Conservation (phyloP, 768 basidiomycete species). For the Termitomyces heimii region DNA sequence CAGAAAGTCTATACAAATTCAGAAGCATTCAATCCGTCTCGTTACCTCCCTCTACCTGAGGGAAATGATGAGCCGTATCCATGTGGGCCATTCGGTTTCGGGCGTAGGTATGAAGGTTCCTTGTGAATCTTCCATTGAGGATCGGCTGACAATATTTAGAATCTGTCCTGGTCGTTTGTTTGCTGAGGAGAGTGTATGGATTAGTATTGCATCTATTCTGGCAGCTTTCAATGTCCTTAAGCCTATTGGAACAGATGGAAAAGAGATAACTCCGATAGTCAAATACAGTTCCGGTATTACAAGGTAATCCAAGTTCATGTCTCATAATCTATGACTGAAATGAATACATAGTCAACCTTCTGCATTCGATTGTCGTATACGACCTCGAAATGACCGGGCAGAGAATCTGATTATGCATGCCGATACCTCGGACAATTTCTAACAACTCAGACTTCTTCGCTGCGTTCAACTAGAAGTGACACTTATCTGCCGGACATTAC, state of each 20-base stretch:
- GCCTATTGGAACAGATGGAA: slow-evolving; percentile 24
- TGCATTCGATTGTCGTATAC: slow-evolving; percentile 10
- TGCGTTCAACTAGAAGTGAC: background rate
- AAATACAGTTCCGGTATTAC: slow-evolving; percentile 25
- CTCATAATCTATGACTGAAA: background rate
- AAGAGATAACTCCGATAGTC: slow-evolving; percentile 29
- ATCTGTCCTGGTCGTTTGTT: slow-evolving; percentile 39
- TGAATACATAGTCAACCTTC: slow-evolving; percentile 1
- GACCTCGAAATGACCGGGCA: slow-evolving; percentile 2
- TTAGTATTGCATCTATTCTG: slow-evolving; percentile 11
- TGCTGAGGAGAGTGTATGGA: slow-evolving; percentile 33
- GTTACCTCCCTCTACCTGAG: slow-evolving; percentile 24
- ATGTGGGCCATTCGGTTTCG: slow-evolving; percentile 17
- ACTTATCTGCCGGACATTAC: background rate
- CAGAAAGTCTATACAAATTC: slow-evolving; percentile 30
- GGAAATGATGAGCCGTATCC: slow-evolving; percentile 10
- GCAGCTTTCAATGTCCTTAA: slow-evolving; percentile 31
- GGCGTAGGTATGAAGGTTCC: slow-evolving; percentile 3
- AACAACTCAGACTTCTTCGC: background rate
- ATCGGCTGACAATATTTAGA: background rate
- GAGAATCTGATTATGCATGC: background rate
- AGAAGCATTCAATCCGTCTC: slow-evolving; percentile 32
- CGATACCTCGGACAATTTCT: background rate
- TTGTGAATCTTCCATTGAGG: background rate
- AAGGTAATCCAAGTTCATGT: slow-evolving; percentile 13